Conservation (phyloP, 208 protist species). For the Lotmaria passim region DNA sequence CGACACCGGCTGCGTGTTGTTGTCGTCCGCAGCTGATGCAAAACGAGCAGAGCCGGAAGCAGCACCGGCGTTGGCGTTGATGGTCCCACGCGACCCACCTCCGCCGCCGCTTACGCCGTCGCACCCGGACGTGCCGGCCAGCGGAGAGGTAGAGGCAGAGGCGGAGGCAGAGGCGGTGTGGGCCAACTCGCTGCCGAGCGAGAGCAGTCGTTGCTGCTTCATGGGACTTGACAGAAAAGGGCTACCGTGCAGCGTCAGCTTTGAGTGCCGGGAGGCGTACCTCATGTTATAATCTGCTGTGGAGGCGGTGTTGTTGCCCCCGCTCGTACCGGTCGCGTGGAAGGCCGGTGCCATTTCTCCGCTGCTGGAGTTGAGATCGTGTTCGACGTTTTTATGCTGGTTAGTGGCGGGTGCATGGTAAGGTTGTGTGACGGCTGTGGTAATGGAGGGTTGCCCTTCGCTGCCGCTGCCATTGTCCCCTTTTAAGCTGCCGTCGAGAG, state of each 20-base stretch:
- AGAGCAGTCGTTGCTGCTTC: conserved; percentile 7
- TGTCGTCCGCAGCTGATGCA: too few relatives aligned
- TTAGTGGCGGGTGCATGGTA: not conserved
- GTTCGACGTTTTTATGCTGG: not conserved
- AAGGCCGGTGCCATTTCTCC: not conserved
- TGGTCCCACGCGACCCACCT: not conserved
- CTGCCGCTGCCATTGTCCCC: conserved; percentile 1
- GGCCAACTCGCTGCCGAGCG: not conserved
- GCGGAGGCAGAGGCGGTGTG: not conserved
- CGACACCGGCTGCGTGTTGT: conserved; percentile 1
- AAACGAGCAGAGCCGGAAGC: too few relatives aligned
- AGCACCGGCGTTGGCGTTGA: not conserved
- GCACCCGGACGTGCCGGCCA: not conserved
- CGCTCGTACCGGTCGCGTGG: not conserved
- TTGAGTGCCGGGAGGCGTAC: not conserved
- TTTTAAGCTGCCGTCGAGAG: not conserved
- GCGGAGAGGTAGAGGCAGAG: too few relatives aligned
- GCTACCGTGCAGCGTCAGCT: conserved; percentile 6
- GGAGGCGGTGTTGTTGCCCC: not conserved
- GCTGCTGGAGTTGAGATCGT: not conserved
- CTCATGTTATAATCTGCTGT: not conserved
- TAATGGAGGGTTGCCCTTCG: not conserved
- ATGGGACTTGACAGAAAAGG: not conserved
- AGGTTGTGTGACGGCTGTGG: not conserved
- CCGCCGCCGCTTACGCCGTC: not conserved